A percentile compares a stretch with the other conserved stretches of the same genome.
Conservation (phyloP, 352 stramenopile species). For the Plasmopara halstedii region DNA sequence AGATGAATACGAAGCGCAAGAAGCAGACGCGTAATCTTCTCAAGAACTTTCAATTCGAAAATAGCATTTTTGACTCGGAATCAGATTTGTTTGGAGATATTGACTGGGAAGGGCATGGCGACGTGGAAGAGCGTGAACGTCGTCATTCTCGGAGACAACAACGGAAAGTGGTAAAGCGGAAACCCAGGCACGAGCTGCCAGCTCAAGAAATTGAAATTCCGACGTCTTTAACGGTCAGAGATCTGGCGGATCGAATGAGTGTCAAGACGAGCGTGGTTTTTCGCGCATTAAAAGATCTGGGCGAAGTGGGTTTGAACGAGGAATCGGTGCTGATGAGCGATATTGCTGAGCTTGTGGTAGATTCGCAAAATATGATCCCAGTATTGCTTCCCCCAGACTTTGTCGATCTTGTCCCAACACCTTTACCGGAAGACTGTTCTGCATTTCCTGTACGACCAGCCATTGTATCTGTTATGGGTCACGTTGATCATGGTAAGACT, state of each 20-base stretch:
- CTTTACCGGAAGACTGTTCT: slow-evolving; percentile 53
- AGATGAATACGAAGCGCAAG: slow-evolving; percentile 63
- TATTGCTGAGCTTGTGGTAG: slow-evolving; percentile 73
- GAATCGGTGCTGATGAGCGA: slow-evolving; percentile 68
- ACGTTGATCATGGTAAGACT: slow-evolving; percentile 99
- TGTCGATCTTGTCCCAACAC: slow-evolving; percentile 66
- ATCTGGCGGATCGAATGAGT: slow-evolving; percentile 74
- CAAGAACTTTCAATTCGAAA: slow-evolving; percentile 83
- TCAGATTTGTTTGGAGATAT: slow-evolving; percentile 68
- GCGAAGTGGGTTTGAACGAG: slow-evolving; percentile 58
- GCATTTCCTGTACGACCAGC: slow-evolving; percentile 69
- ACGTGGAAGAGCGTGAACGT: slow-evolving; percentile 51
- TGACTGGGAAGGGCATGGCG: slow-evolving; percentile 52
- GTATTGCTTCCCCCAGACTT: slow-evolving; percentile 77
- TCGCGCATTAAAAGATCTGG: slow-evolving; percentile 50
- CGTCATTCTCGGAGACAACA: slow-evolving; percentile 50
- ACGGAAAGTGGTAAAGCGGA: slow-evolving; percentile 43
- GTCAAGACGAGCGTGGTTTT: slow-evolving; percentile 69
- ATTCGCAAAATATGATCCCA: slow-evolving; percentile 81
- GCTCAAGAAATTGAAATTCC: slow-evolving; percentile 78
- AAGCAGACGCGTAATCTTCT: slow-evolving; percentile 62
- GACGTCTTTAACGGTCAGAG: slow-evolving; percentile 56
- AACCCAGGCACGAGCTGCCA: slow-evolving; percentile 28
- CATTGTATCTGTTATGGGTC: slow-evolving; percentile 99
- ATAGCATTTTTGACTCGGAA: slow-evolving; percentile 71